Base-by-base conservation (phyloP, 768 basidiomycete genomes). In the Tephrocybe sp. region DNA sequence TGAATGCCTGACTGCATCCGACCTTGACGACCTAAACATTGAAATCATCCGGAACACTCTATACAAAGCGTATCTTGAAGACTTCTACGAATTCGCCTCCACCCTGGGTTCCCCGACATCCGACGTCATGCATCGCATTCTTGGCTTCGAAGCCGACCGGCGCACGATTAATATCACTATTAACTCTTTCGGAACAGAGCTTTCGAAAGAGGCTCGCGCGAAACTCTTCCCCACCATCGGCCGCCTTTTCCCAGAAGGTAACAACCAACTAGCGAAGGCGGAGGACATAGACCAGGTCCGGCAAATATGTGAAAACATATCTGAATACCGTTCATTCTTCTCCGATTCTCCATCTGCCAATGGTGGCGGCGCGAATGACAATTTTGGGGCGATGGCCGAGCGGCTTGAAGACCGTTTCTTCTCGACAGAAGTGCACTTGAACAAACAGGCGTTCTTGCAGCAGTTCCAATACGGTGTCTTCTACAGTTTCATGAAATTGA, bases 31-130 rank as follows among this genome's bases (percentile, higher is more conserved):
- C 67, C 85, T 98, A 51, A 98, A 99, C 76, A 98, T 99, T 64
- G 97, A 99, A 75, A 97, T 99, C 72, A 95, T 99, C 71, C 92
- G 97, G 38, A 98, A 98, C 73, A 95, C 96, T 1, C 88, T 99
- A 30, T 98, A 98, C 81, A 98, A 97, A 69, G 88, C 94, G 15
- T 99, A 99, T 72, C 87, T 99, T 51, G 96, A 98, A 67, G 97
- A 99, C 69, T 99, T 99, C 68, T 83, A 94, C 74, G 68, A 78
- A 57, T 98, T 88, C 71, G 89, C 85, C 65, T 71, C 78, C 40
- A 83, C 87, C 7, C 74, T 98, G 28, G 88, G 92, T 36, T 79
- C 83, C 9, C 91, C 97, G 0, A 98, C 97, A 3, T 78, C 83
- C 12, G 93, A 96, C 38, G 84, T 93, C 58, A 98, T 98, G 97